Evolutionary conservation across 2,329 filamentous ascomycete genomes (phyloP).

Genomic region (Alternaria alternata): DNA sequence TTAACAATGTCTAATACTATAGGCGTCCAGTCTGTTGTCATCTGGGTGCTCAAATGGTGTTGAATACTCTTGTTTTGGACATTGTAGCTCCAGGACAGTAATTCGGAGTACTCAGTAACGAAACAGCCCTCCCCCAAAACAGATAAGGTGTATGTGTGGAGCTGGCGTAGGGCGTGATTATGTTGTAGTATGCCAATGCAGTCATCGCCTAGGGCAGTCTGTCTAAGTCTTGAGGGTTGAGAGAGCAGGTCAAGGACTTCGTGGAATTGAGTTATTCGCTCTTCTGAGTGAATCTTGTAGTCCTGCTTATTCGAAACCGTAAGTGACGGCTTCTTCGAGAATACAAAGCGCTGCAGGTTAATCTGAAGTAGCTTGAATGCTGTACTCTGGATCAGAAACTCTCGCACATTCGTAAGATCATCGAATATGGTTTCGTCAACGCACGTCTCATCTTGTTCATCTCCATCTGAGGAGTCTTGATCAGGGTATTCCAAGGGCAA

Average conservation of each 20-base stretch:
- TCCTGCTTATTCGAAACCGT: too few relatives aligned
- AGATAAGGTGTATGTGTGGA: too few relatives aligned
- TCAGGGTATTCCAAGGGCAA: background rate
- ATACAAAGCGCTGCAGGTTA: background rate
- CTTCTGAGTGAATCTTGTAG: too few relatives aligned
- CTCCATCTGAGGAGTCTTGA: background rate
- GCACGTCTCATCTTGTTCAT: background rate
- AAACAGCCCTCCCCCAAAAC: background rate
- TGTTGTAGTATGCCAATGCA: too few relatives aligned
- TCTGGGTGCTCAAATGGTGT: too few relatives aligned
- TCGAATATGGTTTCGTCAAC: background rate
- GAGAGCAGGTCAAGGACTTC: too few relatives aligned
- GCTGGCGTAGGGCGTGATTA: too few relatives aligned
- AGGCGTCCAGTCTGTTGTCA: background rate
- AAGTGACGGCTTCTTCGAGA: too few relatives aligned
- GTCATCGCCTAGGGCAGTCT: too few relatives aligned
- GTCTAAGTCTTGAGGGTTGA: too few relatives aligned
- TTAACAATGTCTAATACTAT: background rate
- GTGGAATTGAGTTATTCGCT: background rate
- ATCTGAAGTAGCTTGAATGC: background rate
- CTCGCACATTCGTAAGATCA: background rate
- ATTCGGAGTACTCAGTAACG: background rate
- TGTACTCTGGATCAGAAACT: background rate
- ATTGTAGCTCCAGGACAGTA: background rate
- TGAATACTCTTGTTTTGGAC: background rate